phyloP scores from a whole-genome alignment of 202 grass and related monocot genomes.

The Panicum hallii region DNA sequence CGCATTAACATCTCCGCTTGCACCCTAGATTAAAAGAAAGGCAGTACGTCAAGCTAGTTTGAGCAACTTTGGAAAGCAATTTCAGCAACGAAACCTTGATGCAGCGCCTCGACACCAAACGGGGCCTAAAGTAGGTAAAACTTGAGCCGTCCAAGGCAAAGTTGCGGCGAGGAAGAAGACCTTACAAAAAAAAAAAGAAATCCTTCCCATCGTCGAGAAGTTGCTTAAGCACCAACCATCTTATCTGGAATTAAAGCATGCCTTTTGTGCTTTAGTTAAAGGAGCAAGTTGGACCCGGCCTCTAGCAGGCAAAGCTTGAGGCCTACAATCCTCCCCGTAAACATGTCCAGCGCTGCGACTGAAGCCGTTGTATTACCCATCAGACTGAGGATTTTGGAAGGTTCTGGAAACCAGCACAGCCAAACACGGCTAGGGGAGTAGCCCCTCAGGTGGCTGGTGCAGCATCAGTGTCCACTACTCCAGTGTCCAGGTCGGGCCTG shows the following conservation, averaged over 20 bases:
- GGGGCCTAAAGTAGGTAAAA: not conserved
- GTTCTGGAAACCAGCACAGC: not conserved
- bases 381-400: constrained; percentile 40
- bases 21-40: not conserved
- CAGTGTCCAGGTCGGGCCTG: not conserved
- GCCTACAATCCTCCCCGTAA: not conserved
- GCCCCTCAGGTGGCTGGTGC: constrained; percentile 30
- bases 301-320: not conserved
- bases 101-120: not conserved
- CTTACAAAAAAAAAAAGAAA: not conserved
- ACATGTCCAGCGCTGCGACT: not conserved
- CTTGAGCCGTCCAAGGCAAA: not conserved
- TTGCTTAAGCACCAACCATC: not conserved
- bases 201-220: not conserved
- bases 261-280: not conserved
- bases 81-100: not conserved
- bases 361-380: not conserved
- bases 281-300: not conserved
- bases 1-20: not conserved
- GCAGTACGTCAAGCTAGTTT: not conserved
- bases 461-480: constrained; percentile 13
- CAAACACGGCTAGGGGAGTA: constrained; percentile 30
- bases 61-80: not conserved
- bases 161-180: not conserved
- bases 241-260: constrained; percentile 20